Percentiles rank a stretch among this genome's conserved stretches.
Conservation (phyloP, 768 basidiomycete species). For the Tricholomella constricta region DNA sequence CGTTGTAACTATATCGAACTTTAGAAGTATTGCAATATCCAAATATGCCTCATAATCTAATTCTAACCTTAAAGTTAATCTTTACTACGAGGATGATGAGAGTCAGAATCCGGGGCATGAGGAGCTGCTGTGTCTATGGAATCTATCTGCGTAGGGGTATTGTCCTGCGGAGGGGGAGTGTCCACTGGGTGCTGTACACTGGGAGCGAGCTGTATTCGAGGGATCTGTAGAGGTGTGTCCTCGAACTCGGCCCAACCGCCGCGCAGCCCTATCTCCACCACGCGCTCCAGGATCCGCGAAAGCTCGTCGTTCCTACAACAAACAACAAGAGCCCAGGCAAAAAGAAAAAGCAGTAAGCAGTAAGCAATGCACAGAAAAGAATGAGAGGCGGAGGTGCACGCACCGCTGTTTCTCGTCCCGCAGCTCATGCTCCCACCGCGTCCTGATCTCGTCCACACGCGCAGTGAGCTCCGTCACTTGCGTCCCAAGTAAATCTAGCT, state of each 20-base stretch:
- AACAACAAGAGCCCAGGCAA: neutral
- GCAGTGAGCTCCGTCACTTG: conserved; percentile 48
- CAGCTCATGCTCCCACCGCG: conserved; percentile 45
- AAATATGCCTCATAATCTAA: too few relatives aligned
- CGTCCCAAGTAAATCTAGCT: conserved; percentile 57
- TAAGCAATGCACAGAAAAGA: neutral
- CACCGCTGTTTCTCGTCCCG: conserved; percentile 49
- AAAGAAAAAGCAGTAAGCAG: neutral
- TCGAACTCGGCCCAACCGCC: conserved; percentile 69
- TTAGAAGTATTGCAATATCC: too few relatives aligned
- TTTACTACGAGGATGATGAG: neutral
- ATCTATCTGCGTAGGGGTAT: conserved; percentile 10
- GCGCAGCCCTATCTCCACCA: conserved; percentile 68
- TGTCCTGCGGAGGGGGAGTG: conserved; percentile 1
- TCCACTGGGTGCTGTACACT: neutral
- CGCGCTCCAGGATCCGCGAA: conserved; percentile 60
- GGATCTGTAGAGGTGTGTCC: conserved; percentile 50
- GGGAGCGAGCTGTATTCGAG: conserved; percentile 15
- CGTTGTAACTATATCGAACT: too few relatives aligned
- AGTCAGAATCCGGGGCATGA: conserved; percentile 7
- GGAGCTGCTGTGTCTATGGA: neutral
- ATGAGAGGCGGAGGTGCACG: conserved; percentile 19
- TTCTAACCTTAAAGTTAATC: too few relatives aligned
- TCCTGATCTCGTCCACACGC: conserved; percentile 41
- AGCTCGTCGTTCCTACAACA: conserved; percentile 64